phyloP scores from a whole-genome alignment of 2,329 filamentous ascomycete genomes.

The Aspergillus japonicus region DNA sequence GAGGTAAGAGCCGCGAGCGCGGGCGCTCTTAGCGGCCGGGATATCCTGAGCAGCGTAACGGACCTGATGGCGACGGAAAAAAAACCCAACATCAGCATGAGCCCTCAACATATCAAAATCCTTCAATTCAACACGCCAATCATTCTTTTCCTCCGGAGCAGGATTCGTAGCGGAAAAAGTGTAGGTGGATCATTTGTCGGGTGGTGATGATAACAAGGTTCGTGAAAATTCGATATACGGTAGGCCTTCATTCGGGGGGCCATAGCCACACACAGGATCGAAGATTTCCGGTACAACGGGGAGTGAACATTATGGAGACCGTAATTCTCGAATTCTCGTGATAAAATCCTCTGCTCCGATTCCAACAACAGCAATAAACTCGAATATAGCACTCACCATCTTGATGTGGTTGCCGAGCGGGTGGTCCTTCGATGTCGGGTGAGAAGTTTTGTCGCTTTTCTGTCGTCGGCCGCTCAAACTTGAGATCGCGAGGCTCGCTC shows the following conservation, averaged over 20 bases:
- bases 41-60: conserved; percentile 94
- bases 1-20: conserved; percentile 97
- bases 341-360: conserved; percentile 4
- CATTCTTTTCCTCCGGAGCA: conserved; percentile 3
- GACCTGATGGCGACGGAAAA: conserved; percentile 59
- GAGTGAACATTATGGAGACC: conserved; percentile 3
- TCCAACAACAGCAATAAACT: conserved; percentile 11
- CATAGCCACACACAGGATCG: conserved; percentile 8
- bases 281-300: conserved; percentile 13
- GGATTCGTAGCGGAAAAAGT: background rate
- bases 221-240: conserved; percentile 4
- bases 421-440: conserved; percentile 43
- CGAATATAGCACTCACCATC: conserved; percentile 43
- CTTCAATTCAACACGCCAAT: background rate
- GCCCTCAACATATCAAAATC: conserved; percentile 9
- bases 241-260: conserved; percentile 8
- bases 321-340: background rate
- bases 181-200: background rate
- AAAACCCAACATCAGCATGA: conserved; percentile 30
- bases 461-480: conserved; percentile 35
- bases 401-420: conserved; percentile 45
- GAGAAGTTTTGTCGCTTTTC: conserved; percentile 40
- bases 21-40: conserved; percentile 86
- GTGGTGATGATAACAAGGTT: background rate
- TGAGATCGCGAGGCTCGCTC: conserved; percentile 30